Evolutionary conservation across 2,329 filamentous ascomycete genomes (phyloP), one percentile per base, ranked within the genome.

Genomic region (Sordariomycetes sp.): DNA sequence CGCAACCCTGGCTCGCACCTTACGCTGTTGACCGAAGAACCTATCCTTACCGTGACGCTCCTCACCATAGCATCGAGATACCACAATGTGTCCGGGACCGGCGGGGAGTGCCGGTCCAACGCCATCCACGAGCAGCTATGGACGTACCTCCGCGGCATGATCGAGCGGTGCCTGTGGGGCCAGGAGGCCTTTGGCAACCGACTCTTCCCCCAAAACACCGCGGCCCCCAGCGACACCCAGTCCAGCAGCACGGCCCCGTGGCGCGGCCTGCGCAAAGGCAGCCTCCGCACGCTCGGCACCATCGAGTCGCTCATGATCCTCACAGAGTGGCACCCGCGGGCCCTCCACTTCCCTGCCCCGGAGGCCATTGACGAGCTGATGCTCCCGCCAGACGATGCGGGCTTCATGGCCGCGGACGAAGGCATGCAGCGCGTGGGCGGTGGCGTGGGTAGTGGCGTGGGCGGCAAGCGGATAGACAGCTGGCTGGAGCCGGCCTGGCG

Each of bases 401-500:
- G 74, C 25, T 64, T 68, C 13, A 69, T 72, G 56, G 72, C 71
- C n/a, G 70, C 71, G 8, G 72, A 76, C n/a, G 74, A 74, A 25
- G 10, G 25, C 51, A 50, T 3, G 12, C 36, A 39, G 17, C 56
- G 68, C 36, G 68, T 2, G 69, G 65, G 24, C 69, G 69, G 58
- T 69, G 74, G 56, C 72, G 72, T 7, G 68, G 72, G 72, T 6
- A 68, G 68, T 3, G 70, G 69, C 3, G 79, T 90, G 22, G 89
- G 90, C 52, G 90, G 89, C 10, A 86, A 88, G 68, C 78, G 90
- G 32, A 94, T 96, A 61, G 90, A 96, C 66, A 92, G 90, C 68
- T 97, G 94, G 90, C 81, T 97, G 3, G 94, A 99, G 69, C 94
- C 94, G 2, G 92, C 90, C 10, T 96, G 92, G 90, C 81, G 92